Evolutionary conservation across 305 asterid species (phyloP).

Genomic region (Solanum chacoense): DNA sequence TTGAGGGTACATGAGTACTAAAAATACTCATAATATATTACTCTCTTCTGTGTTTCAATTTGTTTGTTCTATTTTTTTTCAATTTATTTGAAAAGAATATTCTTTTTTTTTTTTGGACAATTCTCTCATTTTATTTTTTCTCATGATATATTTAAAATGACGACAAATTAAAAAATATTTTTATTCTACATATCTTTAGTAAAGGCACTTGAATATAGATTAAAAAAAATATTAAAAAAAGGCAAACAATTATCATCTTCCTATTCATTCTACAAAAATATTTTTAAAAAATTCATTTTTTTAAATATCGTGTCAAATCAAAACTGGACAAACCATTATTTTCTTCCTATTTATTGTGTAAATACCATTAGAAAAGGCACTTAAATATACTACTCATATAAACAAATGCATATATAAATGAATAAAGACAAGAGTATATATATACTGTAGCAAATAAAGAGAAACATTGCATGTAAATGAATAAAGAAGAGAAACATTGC

Average conservation of each 20-base stretch:
- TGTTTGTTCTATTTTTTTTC: not conserved
- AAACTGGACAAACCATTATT: not conserved
- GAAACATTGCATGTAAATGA: not conserved
- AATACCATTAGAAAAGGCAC: not conserved
- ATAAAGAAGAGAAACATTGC: not conserved
- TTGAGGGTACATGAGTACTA: not conserved
- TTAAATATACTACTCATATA: not conserved
- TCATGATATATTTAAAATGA: not conserved
- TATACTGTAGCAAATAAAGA: not conserved
- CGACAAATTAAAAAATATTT: not conserved
- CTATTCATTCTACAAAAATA: not conserved
- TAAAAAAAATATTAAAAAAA: no score
- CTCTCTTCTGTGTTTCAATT: not conserved
- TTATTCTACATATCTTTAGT: not conserved
- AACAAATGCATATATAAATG: not conserved
- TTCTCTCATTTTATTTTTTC: not conserved
- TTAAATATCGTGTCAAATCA: not conserved
- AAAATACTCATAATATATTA: not conserved
- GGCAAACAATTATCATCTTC: not conserved
- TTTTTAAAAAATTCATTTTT: not conserved
- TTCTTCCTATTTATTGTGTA: not conserved
- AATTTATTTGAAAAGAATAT: not conserved
- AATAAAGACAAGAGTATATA: not conserved
- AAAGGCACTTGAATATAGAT: not conserved
- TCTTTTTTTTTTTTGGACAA: rapidly evolving